phyloP scores from a whole-genome alignment of 768 basidiomycete species.

The Panus rudis region DNA sequence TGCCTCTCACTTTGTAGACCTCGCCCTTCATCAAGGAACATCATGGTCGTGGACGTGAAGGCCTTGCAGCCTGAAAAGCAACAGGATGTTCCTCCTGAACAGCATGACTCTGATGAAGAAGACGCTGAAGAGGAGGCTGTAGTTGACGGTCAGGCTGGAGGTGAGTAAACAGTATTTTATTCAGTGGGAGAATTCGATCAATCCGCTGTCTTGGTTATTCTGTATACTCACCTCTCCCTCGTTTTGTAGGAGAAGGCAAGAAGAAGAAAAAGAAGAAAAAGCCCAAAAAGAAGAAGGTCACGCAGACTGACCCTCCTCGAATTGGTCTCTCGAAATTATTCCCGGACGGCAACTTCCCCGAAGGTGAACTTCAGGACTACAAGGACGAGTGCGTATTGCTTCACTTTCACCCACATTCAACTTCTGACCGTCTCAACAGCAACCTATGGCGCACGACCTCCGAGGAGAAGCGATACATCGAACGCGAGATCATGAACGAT shows the following conservation, averaged over 20 bases:
- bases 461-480: slow-evolving; percentile 83
- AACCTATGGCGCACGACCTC: slow-evolving; percentile 85
- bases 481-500: slow-evolving; percentile 71
- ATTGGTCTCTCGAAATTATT: slow-evolving; percentile 86
- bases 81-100: slow-evolving; percentile 17
- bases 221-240: too few species aligned
- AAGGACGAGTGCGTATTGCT: slow-evolving; percentile 70
- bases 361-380: slow-evolving; percentile 89
- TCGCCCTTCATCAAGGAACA: too few species aligned
- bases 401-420: slow-evolving; percentile 1
- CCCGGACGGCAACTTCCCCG: slow-evolving; percentile 79
- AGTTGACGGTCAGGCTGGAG: slow-evolving; percentile 15
- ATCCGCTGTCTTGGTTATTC: too few species aligned
- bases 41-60: slow-evolving; percentile 8
- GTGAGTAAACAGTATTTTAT: slow-evolving; percentile 10
- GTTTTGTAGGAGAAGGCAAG: slow-evolving; percentile 31
- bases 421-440: slow-evolving; percentile 32
- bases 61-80: slow-evolving; percentile 12
- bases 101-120: slow-evolving; percentile 20
- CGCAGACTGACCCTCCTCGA: slow-evolving; percentile 89
- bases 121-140: slow-evolving; percentile 22
- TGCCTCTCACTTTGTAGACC: too few species aligned
- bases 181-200: too few species aligned
- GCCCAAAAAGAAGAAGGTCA: slow-evolving; percentile 63
- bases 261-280: slow-evolving; percentile 96